Base-by-base conservation (phyloP, 75 land plant species). In the Isoetes taiwanensis region DNA sequence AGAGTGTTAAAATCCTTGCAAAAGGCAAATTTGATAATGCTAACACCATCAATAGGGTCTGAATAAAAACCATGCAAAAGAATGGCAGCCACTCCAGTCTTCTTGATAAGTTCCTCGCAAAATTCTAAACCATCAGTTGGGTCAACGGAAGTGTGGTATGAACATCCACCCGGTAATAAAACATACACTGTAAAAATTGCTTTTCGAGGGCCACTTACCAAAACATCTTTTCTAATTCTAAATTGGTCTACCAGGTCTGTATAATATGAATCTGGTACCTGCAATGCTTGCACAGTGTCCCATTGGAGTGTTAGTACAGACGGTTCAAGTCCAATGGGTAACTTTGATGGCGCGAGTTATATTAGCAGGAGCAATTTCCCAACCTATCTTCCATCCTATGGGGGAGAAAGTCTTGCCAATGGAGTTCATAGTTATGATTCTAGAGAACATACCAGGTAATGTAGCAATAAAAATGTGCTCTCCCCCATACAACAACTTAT, bases 341-440 rank as follows among this genome's bases (percentile, higher is more conserved):
- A 19, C 25, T n/a, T 23, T 16, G 19, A 46, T 46, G 19, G 21
- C 50, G 25, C 23, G 25, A 4, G 12, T 46, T 6, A 46, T 16
- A 46, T 46, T 16, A 6, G 50, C 25, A 4, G 50, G 50, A 8
- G 50, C 50, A n/a, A 46, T 46, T 4, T 16, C 50, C 50, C 50
- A 46, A 4, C 50, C 50, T 3, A 46, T 23, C 23, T 46, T 46
- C 50, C 50, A 46, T 5, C 50, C 50, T 4, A 23, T 46, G 50
- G 25, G 25, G 12, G 50, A 46, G 50, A 19, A 46, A 6, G 50
- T 46, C 50, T 46, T 46, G 21, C 50, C 50, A 5, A 46, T 46
- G 19, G 50, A 46, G 50, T 23, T 46, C 50, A 46, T 46, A 6
- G 50, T 46, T 23, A 46, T 23, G 50, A 23, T 46, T n/a, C 50